A percentile compares a stretch with the other conserved stretches of the same genome.
These are phyloP conservation scores for Neurospora tetrasperma DNA, from an alignment of 495 filamentous ascomycete species.

Conservation along the genomic window DNA sequence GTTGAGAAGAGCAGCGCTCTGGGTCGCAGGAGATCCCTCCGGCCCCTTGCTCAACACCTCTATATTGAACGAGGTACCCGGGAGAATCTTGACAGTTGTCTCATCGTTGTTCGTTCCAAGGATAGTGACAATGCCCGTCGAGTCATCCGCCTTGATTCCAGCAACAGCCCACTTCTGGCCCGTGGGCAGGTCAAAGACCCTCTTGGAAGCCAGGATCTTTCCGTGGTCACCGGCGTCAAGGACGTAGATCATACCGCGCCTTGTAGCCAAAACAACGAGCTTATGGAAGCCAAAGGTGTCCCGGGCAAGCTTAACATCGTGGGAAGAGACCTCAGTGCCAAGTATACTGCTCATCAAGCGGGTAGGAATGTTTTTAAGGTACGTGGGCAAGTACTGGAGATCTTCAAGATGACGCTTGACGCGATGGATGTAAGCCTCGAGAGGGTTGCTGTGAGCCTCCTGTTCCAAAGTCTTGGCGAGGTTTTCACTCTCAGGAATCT, in stretches of 20 bases:
- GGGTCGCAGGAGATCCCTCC: constrained; percentile 21
- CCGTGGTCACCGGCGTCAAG: constrained; percentile 70
- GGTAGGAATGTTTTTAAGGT: constrained; percentile 52
- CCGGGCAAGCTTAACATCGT: constrained; percentile 45
- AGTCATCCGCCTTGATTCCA: constrained; percentile 48
- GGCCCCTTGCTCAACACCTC: constrained; percentile 29
- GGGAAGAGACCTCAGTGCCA: constrained; percentile 34
- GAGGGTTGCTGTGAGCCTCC: constrained; percentile 72
- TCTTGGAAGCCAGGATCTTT: constrained; percentile 60
- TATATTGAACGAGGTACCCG: not conserved
- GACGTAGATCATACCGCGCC: constrained; percentile 66
- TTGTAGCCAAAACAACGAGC: constrained; percentile 69
- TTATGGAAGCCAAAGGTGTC: constrained; percentile 87
- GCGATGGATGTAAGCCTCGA: constrained; percentile 77
- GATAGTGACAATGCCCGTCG: constrained; percentile 47
- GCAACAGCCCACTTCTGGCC: constrained; percentile 55
- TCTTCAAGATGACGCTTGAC: constrained; percentile 73
- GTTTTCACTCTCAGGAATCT: constrained; percentile 57
- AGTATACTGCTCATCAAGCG: constrained; percentile 62
- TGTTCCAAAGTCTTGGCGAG: constrained; percentile 71
- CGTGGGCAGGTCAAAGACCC: constrained; percentile 44
- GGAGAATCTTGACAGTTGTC: constrained; percentile 20
- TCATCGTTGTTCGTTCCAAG: constrained; percentile 46
- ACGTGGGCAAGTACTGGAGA: constrained; percentile 67
- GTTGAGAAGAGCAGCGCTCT: constrained; percentile 41